These are phyloP conservation scores for Boletus coccyginus DNA, from an alignment of 768 basidiomycete species.

Conservation along the genomic window DNA sequence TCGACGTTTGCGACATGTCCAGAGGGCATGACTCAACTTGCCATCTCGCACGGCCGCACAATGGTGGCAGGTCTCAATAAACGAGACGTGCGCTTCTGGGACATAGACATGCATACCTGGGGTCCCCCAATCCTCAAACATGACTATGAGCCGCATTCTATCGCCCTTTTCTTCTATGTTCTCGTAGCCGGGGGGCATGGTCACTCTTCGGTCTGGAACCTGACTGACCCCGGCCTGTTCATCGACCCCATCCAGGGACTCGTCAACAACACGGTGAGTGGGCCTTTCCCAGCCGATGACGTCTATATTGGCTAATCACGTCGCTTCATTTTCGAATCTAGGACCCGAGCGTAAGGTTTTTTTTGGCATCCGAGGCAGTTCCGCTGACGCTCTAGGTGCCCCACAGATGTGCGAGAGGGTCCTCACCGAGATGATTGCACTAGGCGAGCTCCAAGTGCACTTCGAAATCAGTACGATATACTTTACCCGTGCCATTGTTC, in stretches of 20 bases:
- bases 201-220: background rate
- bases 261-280: background rate
- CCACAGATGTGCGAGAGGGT: background rate
- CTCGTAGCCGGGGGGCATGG: background rate
- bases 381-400: background rate
- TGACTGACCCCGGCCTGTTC: background rate
- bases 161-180: background rate
- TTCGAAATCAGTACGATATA: background rate
- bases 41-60: background rate
- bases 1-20: background rate
- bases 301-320: background rate
- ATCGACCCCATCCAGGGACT: background rate
- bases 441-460: background rate
- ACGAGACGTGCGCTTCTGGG: background rate
- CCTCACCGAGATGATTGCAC: background rate
- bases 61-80: background rate
- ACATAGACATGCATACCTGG: background rate
- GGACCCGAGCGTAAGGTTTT: background rate
- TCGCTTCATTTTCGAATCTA: background rate
- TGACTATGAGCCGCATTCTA: background rate
- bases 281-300: too few relatives aligned
- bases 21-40: background rate
- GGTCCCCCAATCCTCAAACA: background rate
- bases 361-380: background rate
- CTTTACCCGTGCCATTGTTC: background rate